phyloP scores from a whole-genome alignment of 495 filamentous ascomycete species.

The Podospora conica region DNA sequence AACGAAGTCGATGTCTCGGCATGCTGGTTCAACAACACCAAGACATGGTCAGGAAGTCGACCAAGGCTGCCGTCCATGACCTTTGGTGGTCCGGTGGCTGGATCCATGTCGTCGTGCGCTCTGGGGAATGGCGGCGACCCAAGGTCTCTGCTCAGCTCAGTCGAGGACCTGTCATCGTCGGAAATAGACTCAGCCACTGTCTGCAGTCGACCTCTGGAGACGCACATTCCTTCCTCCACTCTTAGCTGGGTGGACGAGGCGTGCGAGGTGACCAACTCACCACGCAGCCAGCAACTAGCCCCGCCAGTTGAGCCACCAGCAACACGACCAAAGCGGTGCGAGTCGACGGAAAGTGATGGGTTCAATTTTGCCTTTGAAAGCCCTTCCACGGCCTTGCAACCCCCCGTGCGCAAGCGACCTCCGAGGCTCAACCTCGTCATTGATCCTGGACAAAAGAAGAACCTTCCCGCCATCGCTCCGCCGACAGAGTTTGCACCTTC shows the following conservation, averaged over 20 bases:
- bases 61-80: conserved; percentile 20
- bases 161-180: neutral
- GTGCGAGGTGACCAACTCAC: neutral
- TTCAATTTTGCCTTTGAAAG: neutral
- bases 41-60: conserved; percentile 27
- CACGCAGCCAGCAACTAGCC: neutral
- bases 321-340: neutral
- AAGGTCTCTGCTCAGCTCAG: conserved; percentile 16
- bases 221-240: conserved; percentile 5
- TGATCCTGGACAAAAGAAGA: neutral
- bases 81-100: neutral
- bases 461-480: neutral
- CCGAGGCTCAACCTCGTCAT: conserved; percentile 11
- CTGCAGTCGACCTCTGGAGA: neutral
- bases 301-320: neutral
- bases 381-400: neutral
- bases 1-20: conserved; percentile 34
- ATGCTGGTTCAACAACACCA: conserved; percentile 13
- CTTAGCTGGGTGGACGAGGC: conserved; percentile 18
- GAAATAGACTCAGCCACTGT: neutral
- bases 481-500: neutral
- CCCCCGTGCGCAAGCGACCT: conserved; percentile 5
- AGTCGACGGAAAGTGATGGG: neutral
- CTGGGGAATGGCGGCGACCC: neutral
- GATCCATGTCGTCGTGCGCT: neutral